Evolutionary conservation across 2,329 filamentous ascomycete species (phyloP), one percentile per base, ranked within the genome.

Genomic region (Herpotrichia juniperi): DNA sequence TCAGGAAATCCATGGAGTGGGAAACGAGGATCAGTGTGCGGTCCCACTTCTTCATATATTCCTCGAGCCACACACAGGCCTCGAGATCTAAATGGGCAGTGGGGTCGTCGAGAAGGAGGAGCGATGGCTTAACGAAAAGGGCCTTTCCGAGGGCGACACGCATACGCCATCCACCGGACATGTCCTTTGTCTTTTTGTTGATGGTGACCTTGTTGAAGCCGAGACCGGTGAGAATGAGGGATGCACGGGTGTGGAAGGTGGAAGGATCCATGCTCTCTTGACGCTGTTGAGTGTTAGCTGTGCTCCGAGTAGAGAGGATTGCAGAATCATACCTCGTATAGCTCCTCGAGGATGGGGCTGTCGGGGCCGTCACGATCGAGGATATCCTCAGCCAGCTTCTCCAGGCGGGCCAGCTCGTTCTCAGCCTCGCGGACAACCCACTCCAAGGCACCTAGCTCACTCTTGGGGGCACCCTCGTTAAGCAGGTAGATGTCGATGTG

Each of bases 131-230:
- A 79, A 99, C 93, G 82, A 99, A 99, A 47, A 99, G 88, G 51
- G 94, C 94, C 83, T 97, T 97, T 74, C 85, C 94, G 56, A 99
- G 87, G 51, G 94, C 94, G 53, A 99, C 94, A 85, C 96, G 91
- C 94, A 99, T 99, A 83, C 93, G 88, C 94, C 94, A 99, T 68
- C 94, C 94, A 91, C 94, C 94, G 62, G 94, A 99, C 96, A 99
- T 99, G 77, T 99, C 96, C 86, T 97, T 99, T 68, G 96, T 99
- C 87, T 96, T 97, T 86, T 99, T 99, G 78, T 96, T 82, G 73
- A 99, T 97, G 50, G 96, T 99, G 66, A 79, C 80, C 83, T 97
- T 97, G 87, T 99, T 96, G 87, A 99, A 99, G 63, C 94, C 94
- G 53, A 99, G 89, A 92, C 94, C 94, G 50, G 94, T 99, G 66